Evolutionary conservation across 192 early-diverging fungal species (phyloP), one percentile per base, ranked within the genome.

Genomic region (Entomortierella parvispora): DNA sequence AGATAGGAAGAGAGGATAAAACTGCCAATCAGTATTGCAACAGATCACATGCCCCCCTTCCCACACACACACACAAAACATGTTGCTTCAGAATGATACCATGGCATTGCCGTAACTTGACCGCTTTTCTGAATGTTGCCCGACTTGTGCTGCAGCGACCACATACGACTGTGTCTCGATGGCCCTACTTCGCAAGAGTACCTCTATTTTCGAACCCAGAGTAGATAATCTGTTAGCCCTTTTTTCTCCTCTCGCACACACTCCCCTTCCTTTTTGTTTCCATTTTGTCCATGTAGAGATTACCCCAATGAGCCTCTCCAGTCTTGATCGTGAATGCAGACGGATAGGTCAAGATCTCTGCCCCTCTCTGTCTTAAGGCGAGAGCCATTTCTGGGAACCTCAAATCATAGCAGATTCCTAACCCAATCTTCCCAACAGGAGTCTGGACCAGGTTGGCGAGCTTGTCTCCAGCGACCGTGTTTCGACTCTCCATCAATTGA

Each of bases 121-220:
- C 40, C 94, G 86, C 23, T 86, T 91, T 22, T 84, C 63, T 71
- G 87, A 89, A 51, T 95, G 93, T 66, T 87, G 84, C 22, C 94
- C 93, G 8, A 86, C 82, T 33, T 95, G 94, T 7, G 93, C 93
- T 15, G 91, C 87, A 1, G 91, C 94, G 66, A 94, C 81, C 15
- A 96, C 94, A 79, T 90, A 96, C 2, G 85, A 84, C 64, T 96
- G 94, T 5, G 88, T 93, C 65, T 96, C 94, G 44, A 96, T 93
- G 2, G 94, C 94, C 37, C 94, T 84, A 17, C 92, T 90, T 18
- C 93, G 83, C 49, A 94, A 81, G 14, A 96, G 85, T 0, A 90
- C 48, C 72, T 94, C 91, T 84, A 43, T 28, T 37, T 2, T 34
- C 22, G 47, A 31, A 33, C 6, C 12, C 11, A 67, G 53, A 10